phyloP scores from a whole-genome alignment of 257 asterid species.

The Avicennia marina region DNA sequence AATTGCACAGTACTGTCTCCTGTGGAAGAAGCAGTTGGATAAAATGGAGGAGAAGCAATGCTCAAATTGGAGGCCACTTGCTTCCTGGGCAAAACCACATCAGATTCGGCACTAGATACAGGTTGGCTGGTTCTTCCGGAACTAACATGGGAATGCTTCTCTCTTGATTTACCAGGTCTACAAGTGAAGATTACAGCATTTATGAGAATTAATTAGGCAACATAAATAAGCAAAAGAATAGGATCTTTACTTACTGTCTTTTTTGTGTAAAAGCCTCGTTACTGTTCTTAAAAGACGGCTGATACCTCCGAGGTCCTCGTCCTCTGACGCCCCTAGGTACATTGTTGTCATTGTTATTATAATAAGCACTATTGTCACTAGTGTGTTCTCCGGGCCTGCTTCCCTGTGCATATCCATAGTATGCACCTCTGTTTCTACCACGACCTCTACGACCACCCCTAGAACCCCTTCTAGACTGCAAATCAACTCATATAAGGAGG shows the following conservation, averaged over 20 bases:
- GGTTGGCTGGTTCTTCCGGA: slow-evolving; percentile 44
- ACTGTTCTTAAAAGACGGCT: slow-evolving; percentile 54
- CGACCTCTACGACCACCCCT: slow-evolving; percentile 79
- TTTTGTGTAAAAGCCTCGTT: slow-evolving; percentile 38
- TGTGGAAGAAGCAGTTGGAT: slow-evolving; percentile 81
- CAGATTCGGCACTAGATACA: slow-evolving; percentile 42
- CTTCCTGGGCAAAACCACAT: slow-evolving; percentile 40
- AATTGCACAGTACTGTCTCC: slow-evolving; percentile 44
- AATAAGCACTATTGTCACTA: slow-evolving; percentile 2
- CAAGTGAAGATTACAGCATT: slow-evolving; percentile 13
- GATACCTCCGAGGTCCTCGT: slow-evolving; percentile 91
- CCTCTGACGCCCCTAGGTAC: slow-evolving; percentile 73
- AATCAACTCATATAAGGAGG: slow-evolving; percentile 18
- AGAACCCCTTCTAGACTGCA: slow-evolving; percentile 67
- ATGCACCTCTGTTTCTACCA: slow-evolving; percentile 57
- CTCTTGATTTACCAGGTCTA: slow-evolving; percentile 59
- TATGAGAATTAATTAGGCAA: not conserved
- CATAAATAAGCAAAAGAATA: not conserved
- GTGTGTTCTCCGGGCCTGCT: slow-evolving; percentile 43
- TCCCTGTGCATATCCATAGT: slow-evolving; percentile 49
- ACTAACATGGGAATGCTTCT: slow-evolving; percentile 39
- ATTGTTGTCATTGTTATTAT: slow-evolving; percentile 43
- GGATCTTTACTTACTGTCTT: slow-evolving; percentile 62
- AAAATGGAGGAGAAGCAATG: slow-evolving; percentile 97
- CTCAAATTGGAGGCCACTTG: slow-evolving; percentile 80